Conservation (phyloP, 139 green algal species). For the Ostreobium quekettii region DNA sequence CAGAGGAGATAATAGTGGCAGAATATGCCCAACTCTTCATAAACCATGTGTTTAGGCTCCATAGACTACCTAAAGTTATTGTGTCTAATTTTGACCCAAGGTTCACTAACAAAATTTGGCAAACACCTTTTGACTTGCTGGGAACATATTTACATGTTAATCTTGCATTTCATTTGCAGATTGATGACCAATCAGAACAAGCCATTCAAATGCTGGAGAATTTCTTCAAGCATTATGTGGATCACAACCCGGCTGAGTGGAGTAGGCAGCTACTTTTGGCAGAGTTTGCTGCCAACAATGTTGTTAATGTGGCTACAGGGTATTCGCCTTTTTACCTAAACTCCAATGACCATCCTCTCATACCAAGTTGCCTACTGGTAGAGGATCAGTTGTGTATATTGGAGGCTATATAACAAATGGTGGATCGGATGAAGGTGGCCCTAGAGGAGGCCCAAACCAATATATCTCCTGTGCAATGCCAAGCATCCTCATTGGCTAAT, state of each 20-base stretch:
- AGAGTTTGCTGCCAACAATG: conserved; percentile 30
- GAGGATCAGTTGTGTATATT: no score
- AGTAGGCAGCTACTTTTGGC: no score
- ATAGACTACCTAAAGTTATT: conserved; percentile 39
- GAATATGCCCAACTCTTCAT: no score
- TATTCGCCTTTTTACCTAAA: no score
- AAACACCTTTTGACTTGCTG: conserved; percentile 18
- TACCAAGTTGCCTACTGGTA: no score
- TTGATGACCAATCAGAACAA: conserved; percentile 55
- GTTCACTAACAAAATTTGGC: conserved; percentile 42
- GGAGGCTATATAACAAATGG: not conserved
- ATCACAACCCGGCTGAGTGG: conserved; percentile 23
- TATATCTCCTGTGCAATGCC: conserved; percentile 5
- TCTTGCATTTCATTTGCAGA: conserved; percentile 44
- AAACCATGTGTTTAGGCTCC: conserved; percentile 26
- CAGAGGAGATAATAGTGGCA: no score
- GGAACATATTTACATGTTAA: conserved; percentile 35
- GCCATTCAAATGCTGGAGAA: conserved; percentile 36
- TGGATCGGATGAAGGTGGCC: no score
- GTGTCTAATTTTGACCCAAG: conserved; percentile 41
- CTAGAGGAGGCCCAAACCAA: no score
- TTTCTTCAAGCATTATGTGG: conserved; percentile 30
- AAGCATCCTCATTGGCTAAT: conserved; percentile 13
- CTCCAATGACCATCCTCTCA: conserved; percentile 26
- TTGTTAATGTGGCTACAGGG: not conserved